These are phyloP conservation scores for Nicotiana sylvestris DNA, from an alignment of 257 asterid species.

Conservation along the genomic window DNA sequence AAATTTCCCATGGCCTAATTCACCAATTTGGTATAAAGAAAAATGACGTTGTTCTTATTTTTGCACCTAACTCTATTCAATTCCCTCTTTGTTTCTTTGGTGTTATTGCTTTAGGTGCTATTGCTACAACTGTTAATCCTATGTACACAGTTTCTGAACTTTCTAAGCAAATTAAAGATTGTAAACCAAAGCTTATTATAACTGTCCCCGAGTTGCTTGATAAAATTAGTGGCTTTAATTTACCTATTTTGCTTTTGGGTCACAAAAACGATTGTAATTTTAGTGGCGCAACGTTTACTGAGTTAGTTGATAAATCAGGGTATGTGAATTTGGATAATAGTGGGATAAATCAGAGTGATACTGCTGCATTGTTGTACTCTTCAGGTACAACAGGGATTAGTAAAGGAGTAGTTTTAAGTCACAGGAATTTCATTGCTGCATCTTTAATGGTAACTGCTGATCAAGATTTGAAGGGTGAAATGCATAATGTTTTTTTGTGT, in stretches of 20 bases:
- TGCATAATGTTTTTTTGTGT: conserved; percentile 48
- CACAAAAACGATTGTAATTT: conserved; percentile 20
- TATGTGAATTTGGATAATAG: conserved; percentile 26
- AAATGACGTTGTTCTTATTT: conserved; percentile 65
- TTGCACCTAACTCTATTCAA: conserved; percentile 69
- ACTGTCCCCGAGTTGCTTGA: conserved; percentile 60
- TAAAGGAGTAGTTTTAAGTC: conserved; percentile 81
- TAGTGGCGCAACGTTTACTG: conserved; percentile 30
- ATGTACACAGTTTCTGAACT: conserved; percentile 60
- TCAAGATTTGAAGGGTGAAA: conserved; percentile 64
- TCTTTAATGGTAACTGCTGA: conserved; percentile 60
- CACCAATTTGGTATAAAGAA: conserved; percentile 59
- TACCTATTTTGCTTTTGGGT: conserved; percentile 58
- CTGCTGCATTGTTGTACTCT: conserved; percentile 77
- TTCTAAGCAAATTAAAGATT: conserved; percentile 71
- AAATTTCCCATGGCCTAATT: conserved; percentile 47
- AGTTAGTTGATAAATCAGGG: conserved; percentile 50
- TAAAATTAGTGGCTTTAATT: conserved; percentile 47
- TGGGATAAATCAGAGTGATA: conserved; percentile 49
- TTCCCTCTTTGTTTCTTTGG: conserved; percentile 65
- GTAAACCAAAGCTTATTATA: conserved; percentile 60
- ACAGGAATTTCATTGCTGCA: conserved; percentile 67
- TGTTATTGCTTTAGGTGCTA: conserved; percentile 57
- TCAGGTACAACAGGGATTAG: conserved; percentile 92
- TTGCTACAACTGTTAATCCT: conserved; percentile 84